A percentile compares a stretch with the other conserved stretches of the same genome.
These are phyloP conservation scores for Pseudovirgaria hyperparasitica DNA, from an alignment of 2,329 filamentous ascomycete genomes.

Conservation along the genomic window DNA sequence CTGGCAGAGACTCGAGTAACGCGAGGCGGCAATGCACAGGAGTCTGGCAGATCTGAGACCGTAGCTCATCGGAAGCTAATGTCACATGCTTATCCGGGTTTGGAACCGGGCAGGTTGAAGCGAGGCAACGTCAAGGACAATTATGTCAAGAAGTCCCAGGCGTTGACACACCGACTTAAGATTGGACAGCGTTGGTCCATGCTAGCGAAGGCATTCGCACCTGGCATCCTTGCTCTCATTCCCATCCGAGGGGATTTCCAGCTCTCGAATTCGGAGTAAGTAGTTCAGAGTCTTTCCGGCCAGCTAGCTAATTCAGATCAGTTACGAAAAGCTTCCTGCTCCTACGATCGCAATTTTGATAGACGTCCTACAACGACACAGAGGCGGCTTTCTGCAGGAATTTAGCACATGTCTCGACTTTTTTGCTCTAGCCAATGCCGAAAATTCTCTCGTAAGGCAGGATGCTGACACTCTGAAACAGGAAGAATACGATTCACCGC, in stretches of 20 bases:
- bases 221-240: constrained; percentile 2
- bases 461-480: not conserved
- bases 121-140: not conserved
- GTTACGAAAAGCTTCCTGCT: not conserved
- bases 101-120: too few species aligned
- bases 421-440: not conserved
- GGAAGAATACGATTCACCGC: not conserved
- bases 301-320: not conserved
- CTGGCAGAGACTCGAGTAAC: too few species aligned
- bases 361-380: constrained; percentile 1
- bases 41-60: not conserved
- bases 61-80: not conserved
- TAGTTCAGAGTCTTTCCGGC: not conserved
- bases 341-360: not conserved
- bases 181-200: constrained; percentile 1
- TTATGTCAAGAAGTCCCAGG: not conserved
- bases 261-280: not conserved
- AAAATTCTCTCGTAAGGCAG: not conserved
- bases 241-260: not conserved
- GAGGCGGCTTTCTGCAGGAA: constrained; percentile 1
- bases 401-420: not conserved
- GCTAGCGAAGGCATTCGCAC: not conserved
- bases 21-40: not conserved
- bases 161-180: constrained; percentile 1
- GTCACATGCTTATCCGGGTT: not conserved